Conservation (phyloP, 1,284 basidiomycete species). For the Pseudozyma pruni region DNA sequence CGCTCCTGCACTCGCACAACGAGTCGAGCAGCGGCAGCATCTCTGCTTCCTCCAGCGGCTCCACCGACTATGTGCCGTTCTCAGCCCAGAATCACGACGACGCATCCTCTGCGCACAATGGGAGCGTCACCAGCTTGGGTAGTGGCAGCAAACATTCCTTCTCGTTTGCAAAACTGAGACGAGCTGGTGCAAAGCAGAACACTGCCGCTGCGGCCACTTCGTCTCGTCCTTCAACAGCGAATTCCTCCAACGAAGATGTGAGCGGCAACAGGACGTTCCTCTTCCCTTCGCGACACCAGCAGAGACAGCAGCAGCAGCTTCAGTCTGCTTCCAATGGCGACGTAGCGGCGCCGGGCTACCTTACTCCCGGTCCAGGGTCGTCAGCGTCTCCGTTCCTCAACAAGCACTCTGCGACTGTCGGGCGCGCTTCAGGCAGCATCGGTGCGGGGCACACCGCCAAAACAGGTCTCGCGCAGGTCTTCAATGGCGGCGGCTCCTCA, state of each 20-base stretch:
- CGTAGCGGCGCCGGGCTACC: slow-evolving; percentile 14
- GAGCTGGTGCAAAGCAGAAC: slow-evolving; percentile 14
- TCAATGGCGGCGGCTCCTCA: slow-evolving; percentile 7
- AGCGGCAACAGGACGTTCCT: slow-evolving; percentile 13
- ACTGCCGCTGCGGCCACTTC: neutral
- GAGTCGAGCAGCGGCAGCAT: slow-evolving; percentile 34
- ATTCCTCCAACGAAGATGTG: slow-evolving; percentile 32
- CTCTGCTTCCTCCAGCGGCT: slow-evolving; percentile 16
- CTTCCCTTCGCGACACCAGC: slow-evolving; percentile 9
- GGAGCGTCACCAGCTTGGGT: slow-evolving; percentile 24
- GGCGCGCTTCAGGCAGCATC: slow-evolving; percentile 23
- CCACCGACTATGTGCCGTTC: slow-evolving; percentile 25
- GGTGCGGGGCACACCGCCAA: slow-evolving; percentile 13
- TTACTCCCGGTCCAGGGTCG: slow-evolving; percentile 25
- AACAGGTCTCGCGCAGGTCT: slow-evolving; percentile 30
- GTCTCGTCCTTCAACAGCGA: slow-evolving; percentile 21
- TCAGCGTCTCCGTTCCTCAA: slow-evolving; percentile 49
- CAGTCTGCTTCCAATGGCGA: slow-evolving; percentile 1
- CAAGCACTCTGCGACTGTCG: slow-evolving; percentile 46
- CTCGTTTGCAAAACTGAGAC: slow-evolving; percentile 27
- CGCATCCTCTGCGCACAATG: slow-evolving; percentile 19
- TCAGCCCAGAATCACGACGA: slow-evolving; percentile 15
- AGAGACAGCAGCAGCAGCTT: neutral
- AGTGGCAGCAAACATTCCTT: slow-evolving; percentile 35
- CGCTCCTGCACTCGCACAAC: slow-evolving; percentile 20